Conservation (phyloP, 1,139 yeast genomes). For the Lodderomyces orthopsilosis region DNA sequence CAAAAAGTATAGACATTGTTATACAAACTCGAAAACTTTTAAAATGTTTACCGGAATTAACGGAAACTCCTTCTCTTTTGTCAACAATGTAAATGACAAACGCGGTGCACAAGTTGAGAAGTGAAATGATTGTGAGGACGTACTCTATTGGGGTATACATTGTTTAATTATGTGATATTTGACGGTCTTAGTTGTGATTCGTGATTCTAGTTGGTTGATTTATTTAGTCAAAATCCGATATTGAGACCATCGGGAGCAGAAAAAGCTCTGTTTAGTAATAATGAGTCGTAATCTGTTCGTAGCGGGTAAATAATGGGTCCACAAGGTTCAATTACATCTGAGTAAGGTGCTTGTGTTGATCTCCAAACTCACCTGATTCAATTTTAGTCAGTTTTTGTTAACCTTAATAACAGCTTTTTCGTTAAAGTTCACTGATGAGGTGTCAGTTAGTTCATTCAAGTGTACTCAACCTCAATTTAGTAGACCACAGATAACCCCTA, state of each 20-base stretch:
- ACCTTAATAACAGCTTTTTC: background rate
- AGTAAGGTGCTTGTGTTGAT: background rate
- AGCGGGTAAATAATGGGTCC: no score
- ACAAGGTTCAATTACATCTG: background rate
- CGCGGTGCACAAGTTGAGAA: constrained; percentile 21
- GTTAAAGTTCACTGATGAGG: no score
- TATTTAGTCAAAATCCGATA: background rate
- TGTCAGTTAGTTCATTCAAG: no score
- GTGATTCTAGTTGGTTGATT: background rate
- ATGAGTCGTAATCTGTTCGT: no score
- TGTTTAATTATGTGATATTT: background rate
- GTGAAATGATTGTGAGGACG: constrained; percentile 21
- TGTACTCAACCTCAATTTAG: no score
- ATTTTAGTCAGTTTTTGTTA: no score
- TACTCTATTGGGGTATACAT: constrained; percentile 19
- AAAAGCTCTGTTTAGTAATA: no score
- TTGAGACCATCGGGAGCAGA: background rate
- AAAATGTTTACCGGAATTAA: constrained; percentile 22
- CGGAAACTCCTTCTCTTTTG: constrained; percentile 16
- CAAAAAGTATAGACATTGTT: constrained; percentile 22
- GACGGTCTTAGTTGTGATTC: background rate
- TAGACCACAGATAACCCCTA: no score
- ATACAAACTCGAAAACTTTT: constrained; percentile 23
- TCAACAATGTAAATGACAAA: constrained; percentile 21
- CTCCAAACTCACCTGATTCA: no score